These are phyloP conservation scores for Bjerkandera adusta DNA, from an alignment of 1,284 basidiomycete species.

Conservation along the genomic window DNA sequence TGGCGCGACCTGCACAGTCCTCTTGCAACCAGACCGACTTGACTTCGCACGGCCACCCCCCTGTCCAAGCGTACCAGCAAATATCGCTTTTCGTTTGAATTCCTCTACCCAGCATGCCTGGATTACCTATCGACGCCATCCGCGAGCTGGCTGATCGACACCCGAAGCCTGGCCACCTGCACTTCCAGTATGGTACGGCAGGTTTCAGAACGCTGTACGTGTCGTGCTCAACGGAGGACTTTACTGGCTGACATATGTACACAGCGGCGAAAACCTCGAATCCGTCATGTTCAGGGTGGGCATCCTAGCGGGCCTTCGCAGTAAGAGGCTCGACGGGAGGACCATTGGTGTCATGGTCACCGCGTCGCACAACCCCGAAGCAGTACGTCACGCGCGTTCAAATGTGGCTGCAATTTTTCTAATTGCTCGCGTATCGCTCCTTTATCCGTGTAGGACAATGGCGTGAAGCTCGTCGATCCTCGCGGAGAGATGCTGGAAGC, in stretches of 20 bases:
- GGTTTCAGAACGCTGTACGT: slow-evolving; percentile 91
- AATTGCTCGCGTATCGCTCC: neutral
- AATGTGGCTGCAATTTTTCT: no score
- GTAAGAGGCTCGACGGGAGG: slow-evolving; percentile 87
- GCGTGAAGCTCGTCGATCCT: slow-evolving; percentile 97
- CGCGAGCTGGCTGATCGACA: slow-evolving; percentile 53
- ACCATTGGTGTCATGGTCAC: slow-evolving; percentile 99
- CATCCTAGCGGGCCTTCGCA: slow-evolving; percentile 86
- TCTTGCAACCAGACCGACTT: no score
- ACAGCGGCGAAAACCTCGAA: slow-evolving; percentile 80
- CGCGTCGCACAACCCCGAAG: slow-evolving; percentile 97
- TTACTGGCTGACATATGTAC: neutral
- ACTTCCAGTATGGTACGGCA: slow-evolving; percentile 91
- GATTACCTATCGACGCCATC: slow-evolving; percentile 43
- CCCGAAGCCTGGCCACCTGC: slow-evolving; percentile 59
- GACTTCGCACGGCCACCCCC: no score
- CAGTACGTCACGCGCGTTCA: slow-evolving; percentile 56
- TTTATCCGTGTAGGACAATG: slow-evolving; percentile 77
- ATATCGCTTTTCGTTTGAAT: no score
- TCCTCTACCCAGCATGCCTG: slow-evolving; percentile 42
- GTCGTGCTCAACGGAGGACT: slow-evolving; percentile 1
- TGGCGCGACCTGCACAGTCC: no score
- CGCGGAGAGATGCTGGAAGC: slow-evolving; percentile 99
- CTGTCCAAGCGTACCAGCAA: no score
- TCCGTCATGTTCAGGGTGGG: slow-evolving; percentile 94